Percentiles rank a stretch among this genome's conserved stretches.
Conservation (phyloP, 257 asterid genomes). For the Ophiorrhiza pumila region DNA sequence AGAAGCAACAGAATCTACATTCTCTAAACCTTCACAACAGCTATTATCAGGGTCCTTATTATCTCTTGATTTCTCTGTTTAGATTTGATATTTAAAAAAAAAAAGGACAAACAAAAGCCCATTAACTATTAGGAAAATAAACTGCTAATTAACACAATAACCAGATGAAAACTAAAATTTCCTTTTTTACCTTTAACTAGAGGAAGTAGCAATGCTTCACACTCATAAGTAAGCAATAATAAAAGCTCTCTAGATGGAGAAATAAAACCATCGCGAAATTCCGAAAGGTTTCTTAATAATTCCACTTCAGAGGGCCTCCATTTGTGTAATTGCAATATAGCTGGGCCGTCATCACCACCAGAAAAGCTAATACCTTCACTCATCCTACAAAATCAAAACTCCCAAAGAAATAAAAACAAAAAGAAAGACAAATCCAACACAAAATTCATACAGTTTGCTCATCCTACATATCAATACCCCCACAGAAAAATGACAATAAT, state of each 20-base stretch:
- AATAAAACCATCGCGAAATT: constrained; percentile 73
- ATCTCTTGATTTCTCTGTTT: constrained; percentile 38
- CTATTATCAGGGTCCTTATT: constrained; percentile 36
- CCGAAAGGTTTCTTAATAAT: constrained; percentile 44
- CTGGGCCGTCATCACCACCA: constrained; percentile 46
- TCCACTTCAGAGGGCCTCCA: constrained; percentile 74
- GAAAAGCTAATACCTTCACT: constrained; percentile 23
- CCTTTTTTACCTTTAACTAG: constrained; percentile 55
- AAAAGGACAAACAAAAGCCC: constrained; percentile 9
- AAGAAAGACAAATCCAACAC: not conserved
- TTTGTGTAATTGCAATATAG: constrained; percentile 73
- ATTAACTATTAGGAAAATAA: constrained; percentile 10
- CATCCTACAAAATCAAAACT: not conserved
- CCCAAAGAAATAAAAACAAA: not conserved
- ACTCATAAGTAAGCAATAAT: constrained; percentile 55
- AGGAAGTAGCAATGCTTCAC: constrained; percentile 71
- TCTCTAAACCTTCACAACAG: constrained; percentile 22
- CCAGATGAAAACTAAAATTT: constrained; percentile 10
- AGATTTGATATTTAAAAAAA: not conserved
- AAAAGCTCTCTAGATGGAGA: constrained; percentile 78
- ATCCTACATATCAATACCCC: not conserved
- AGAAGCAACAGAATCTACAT: constrained; percentile 19
- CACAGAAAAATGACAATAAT: not conserved
- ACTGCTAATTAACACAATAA: constrained; percentile 10
- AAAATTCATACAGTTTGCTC: not conserved